Base-by-base conservation (phyloP, 2,329 filamentous ascomycete species). In the Penicillium sp. region DNA sequence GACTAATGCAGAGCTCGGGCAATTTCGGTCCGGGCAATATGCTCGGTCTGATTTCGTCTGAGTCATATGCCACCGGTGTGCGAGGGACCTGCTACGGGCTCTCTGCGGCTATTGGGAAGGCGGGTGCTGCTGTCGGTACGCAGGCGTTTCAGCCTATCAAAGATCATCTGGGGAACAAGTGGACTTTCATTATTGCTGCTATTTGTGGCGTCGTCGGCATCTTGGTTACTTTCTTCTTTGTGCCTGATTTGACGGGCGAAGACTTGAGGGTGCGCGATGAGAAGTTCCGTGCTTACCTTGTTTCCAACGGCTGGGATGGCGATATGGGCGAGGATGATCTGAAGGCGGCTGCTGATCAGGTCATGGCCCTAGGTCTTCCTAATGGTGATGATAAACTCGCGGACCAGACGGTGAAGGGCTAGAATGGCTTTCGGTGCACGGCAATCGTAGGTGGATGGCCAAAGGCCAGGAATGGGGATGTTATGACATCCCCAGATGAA, bases 141-240 rank as follows among this genome's bases (percentile, higher is more conserved):
- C 75, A 83, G 54, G 81, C 78, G 0, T 82, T 83, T 50, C 79
- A 74, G 4, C 80, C 79, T 0, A 80, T 82, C 29, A 72, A 80
- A 53, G 68, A 66, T 6, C 67, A 77, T 39, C 68, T 82, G 1
- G 79, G 80, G 0, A 79, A 81, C 63, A 73, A 72, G 35, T 82
- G 78, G 78, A 82, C 80, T 0, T 82, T 82, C 49, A 81, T 83
- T 58, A 78, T 82, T 50, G 80, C 80, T 9, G 80, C 80, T 1
- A 80, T 82, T 33, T 81, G 78, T 51, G 80, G 79, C 17, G 74
- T 82, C 13, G 73, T 72, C 0, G 80, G 80, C 0, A 71, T 82
- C 10, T 31, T 79, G 6, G 79, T 82, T 5, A 81, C 79, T 0
- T 80, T 68, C 49, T 75, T 81, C 61, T 81, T 82, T 48, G 71